Evolutionary conservation across 495 filamentous ascomycete genomes (phyloP).

Genomic region (Penicillium silybi): DNA sequence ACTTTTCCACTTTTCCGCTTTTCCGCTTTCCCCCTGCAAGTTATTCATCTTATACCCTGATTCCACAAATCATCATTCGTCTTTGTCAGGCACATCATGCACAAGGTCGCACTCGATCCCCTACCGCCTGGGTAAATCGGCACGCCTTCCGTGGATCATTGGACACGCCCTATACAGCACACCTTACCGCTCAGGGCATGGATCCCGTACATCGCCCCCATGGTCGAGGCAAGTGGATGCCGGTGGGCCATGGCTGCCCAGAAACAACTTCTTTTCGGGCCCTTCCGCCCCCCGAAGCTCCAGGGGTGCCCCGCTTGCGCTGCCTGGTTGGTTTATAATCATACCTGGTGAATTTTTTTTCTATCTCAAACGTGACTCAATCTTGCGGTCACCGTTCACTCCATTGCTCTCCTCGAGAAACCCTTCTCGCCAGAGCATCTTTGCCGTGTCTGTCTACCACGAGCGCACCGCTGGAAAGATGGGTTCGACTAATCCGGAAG

Average conservation of each 20-base stretch:
- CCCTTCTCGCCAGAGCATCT: not conserved
- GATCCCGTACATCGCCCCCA: conserved; percentile 1
- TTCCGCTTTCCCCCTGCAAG: not conserved
- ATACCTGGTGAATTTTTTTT: conserved; percentile 6
- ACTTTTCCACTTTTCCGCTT: not conserved
- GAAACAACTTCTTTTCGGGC: conserved; percentile 10
- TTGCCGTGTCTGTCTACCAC: not conserved
- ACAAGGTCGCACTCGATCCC: conserved; percentile 8
- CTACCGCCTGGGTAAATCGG: conserved; percentile 20
- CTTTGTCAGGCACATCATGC: conserved; percentile 1
- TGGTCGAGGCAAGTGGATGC: conserved; percentile 13
- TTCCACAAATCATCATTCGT: not conserved
- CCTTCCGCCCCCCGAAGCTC: conserved; percentile 15
- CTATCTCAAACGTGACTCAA: not conserved
- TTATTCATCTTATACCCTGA: not conserved
- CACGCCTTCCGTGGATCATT: conserved; percentile 11
- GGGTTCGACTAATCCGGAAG: conserved; percentile 25
- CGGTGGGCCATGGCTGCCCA: conserved; percentile 9
- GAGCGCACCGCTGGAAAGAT: conserved; percentile 7
- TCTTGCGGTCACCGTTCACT: not conserved
- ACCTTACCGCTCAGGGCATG: conserved; percentile 7
- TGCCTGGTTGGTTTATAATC: conserved; percentile 20
- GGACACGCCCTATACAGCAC: conserved; percentile 4
- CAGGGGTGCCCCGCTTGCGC: conserved; percentile 8
- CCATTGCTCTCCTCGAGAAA: not conserved